Evolutionary conservation across 176 grass and related monocot species (phyloP).

Genomic region (Stipa capillata): DNA sequence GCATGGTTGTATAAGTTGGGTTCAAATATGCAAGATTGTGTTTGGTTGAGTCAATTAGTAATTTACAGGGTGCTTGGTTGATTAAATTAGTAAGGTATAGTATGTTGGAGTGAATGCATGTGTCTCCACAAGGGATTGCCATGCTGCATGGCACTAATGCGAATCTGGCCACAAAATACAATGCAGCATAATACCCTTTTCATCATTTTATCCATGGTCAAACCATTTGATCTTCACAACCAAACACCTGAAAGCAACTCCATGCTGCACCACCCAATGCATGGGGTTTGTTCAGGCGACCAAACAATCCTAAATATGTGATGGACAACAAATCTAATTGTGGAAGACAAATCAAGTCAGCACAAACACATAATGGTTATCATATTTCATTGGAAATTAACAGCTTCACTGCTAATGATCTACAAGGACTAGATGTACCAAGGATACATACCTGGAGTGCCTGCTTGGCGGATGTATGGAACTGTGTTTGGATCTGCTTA

Average conservation of each 20-base stretch:
- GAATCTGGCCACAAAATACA: neutral
- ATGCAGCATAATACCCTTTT: neutral
- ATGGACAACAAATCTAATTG: neutral
- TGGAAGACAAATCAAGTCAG: neutral
- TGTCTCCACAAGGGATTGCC: neutral
- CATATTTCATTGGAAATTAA: neutral
- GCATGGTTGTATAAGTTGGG: neutral
- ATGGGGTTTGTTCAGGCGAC: neutral
- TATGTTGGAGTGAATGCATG: neutral
- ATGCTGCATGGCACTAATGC: neutral
- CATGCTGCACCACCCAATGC: neutral
- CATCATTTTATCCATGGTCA: neutral
- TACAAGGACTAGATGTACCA: neutral
- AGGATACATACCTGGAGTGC: slow-evolving; percentile 61
- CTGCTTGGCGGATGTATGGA: slow-evolving; percentile 75
- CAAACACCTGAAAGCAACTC: neutral
- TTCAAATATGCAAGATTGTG: neutral
- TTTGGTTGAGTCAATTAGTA: neutral
- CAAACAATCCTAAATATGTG: neutral
- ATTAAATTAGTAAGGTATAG: neutral
- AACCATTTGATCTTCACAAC: neutral
- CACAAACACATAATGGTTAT: neutral
- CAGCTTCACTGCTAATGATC: neutral
- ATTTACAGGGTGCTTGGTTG: neutral
- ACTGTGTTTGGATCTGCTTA: slow-evolving; percentile 87